Evolutionary conservation across 2,329 filamentous ascomycete genomes (phyloP).

Genomic region (Grosmannia penicillata): DNA sequence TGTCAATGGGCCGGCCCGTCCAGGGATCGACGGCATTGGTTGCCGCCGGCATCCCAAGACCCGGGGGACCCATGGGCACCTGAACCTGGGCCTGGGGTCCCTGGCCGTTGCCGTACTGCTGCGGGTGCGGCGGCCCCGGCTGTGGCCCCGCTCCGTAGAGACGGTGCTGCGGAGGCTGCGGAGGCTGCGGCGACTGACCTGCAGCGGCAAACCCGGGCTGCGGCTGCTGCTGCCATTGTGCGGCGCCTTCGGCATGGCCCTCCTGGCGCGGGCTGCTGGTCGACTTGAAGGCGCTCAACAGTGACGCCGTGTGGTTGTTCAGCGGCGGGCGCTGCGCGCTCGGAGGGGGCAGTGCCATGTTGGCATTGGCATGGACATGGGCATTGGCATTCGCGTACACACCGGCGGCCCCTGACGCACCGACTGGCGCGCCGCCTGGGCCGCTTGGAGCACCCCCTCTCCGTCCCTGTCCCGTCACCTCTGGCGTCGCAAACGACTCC

Average conservation of each 20-base stretch:
- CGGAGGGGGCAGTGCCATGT: too few relatives aligned
- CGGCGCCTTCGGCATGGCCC: not conserved
- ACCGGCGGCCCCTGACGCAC: too few relatives aligned
- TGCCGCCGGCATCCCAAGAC: not conserved
- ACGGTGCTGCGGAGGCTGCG: not conserved
- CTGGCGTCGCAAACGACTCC: slow-evolving; percentile 21
- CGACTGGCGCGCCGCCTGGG: too few relatives aligned
- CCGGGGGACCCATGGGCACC: not conserved
- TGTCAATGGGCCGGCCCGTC: slow-evolving; percentile 2
- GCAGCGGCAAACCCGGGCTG: too few relatives aligned
- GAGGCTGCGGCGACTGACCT: not conserved
- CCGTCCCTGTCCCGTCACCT: too few relatives aligned
- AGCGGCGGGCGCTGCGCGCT: slow-evolving; percentile 14
- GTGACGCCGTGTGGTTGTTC: slow-evolving; percentile 19
- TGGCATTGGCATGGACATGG: too few relatives aligned
- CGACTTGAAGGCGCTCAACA: slow-evolving; percentile 26
- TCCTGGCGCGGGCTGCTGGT: slow-evolving; percentile 1
- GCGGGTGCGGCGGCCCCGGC: not conserved
- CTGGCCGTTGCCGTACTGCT: not conserved
- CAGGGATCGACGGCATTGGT: not conserved
- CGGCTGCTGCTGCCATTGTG: not conserved
- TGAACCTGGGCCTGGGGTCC: not conserved
- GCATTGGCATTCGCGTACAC: too few relatives aligned
- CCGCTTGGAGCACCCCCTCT: too few relatives aligned
- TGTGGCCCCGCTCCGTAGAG: slow-evolving; percentile 1